These are phyloP conservation scores for Emericellopsis terricola DNA, from an alignment of 495 filamentous ascomycete genomes.

Conservation along the genomic window DNA sequence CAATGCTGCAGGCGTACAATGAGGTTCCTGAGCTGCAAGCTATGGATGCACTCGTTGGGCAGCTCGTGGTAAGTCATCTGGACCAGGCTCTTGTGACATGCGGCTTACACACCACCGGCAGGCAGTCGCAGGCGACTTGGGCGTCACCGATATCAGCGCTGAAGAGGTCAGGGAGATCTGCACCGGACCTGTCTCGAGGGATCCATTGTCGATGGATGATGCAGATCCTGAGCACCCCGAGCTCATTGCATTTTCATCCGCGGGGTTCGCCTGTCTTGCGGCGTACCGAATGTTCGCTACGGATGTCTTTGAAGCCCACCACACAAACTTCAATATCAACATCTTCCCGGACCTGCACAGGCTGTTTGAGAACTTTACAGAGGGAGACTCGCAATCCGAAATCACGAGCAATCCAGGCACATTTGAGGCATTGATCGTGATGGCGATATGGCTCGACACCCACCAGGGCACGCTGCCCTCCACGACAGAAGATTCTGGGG, in stretches of 20 bases:
- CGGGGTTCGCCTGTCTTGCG: conserved; percentile 45
- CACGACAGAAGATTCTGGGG: conserved; percentile 7
- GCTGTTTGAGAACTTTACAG: conserved; percentile 42
- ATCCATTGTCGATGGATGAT: conserved; percentile 21
- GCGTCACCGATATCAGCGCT: conserved; percentile 16
- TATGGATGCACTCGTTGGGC: conserved; percentile 54
- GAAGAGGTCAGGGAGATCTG: conserved; percentile 13
- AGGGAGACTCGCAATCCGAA: conserved; percentile 19
- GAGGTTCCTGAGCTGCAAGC: conserved; percentile 42
- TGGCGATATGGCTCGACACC: conserved; percentile 30
- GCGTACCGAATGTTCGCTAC: conserved; percentile 37
- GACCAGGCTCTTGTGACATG: not conserved
- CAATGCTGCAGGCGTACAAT: conserved; percentile 41
- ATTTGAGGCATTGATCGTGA: conserved; percentile 27
- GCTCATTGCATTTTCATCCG: conserved; percentile 57
- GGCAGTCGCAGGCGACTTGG: conserved; percentile 58
- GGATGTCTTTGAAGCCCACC: conserved; percentile 30
- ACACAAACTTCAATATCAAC: conserved; percentile 22
- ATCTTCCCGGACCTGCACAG: conserved; percentile 47
- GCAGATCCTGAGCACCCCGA: conserved; percentile 24
- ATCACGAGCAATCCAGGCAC: conserved; percentile 18
- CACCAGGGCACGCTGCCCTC: conserved; percentile 9
- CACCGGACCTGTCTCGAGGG: conserved; percentile 11
- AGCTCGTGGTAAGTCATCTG: conserved; percentile 43
- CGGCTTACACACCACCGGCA: conserved; percentile 15